Evolutionary conservation across 257 asterid species (phyloP), one percentile per base, ranked within the genome.

Genomic region (Datura wrightii): DNA sequence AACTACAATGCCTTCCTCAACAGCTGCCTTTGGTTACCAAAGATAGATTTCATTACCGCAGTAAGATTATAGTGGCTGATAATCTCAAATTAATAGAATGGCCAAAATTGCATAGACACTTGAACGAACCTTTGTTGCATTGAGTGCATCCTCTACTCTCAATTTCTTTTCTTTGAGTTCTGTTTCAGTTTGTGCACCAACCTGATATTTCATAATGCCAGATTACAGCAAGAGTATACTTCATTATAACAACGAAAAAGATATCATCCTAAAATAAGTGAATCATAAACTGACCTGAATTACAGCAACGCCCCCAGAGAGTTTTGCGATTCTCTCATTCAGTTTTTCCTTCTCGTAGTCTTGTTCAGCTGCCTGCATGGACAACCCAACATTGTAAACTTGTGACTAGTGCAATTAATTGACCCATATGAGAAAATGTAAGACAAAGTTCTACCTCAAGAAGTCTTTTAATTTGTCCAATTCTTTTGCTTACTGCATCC

Each of bases 1-100:
- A 63, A 97, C 99, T 85, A 97, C 98, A 84, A 97, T 97, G 50
- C 99, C 99, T 87, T 97, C 99, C 91, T 97, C 99, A 83, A 97
- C 98, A 85, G 99, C 99, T 11, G 99, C 99, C 99, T 97, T 91
- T 19, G 84, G 78, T 69, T 78, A 34, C 65, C 65, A 78, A 15
- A 78, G 65, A 66, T 24, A 78, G 84, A 78, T 78, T 31, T 76
- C 44, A 78, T 78, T 52, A 78, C 48, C 41, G 2, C 62, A 34
- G 63, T 78, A 50, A 52, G 48, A 78, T 78, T 4, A 78, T 78
- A 53, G 48, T 52, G 62, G 46, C 53, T 15, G 63, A 58, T 34
- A 52, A 36, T 31, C 41, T 52, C 63, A 76, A 48, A 50, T 24
- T 76, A 5, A 76, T 6, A 14, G 11, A 82, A 13, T 69, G 60